Percentiles rank a stretch among this genome's conserved stretches.
Evolutionary conservation across 2,329 filamentous ascomycete genomes (phyloP).

Genomic region (Furcasterigmium sp.): DNA sequence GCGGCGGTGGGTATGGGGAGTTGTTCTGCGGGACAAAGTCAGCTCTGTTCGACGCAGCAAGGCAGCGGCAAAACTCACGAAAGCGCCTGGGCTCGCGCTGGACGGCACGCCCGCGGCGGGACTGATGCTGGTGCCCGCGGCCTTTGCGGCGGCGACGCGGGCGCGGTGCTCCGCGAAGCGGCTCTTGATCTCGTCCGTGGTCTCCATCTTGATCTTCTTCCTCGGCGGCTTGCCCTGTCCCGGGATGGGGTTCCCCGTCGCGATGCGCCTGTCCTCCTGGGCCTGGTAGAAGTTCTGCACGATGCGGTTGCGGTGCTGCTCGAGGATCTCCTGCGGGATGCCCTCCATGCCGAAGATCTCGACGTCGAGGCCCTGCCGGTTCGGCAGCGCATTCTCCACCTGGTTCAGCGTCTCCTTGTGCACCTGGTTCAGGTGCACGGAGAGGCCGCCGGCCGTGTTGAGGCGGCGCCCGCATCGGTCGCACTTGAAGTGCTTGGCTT

Average conservation of each 20-base stretch:
- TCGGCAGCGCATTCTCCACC: conserved; percentile 89
- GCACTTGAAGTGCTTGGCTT: conserved; percentile 99
- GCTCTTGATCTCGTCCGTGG: conserved; percentile 71
- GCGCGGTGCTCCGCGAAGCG: conserved; percentile 73
- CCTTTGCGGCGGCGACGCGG: conserved; percentile 56
- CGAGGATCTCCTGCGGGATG: conserved; percentile 78
- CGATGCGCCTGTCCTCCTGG: conserved; percentile 74
- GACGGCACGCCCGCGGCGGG: conserved; percentile 25
- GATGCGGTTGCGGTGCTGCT: conserved; percentile 82
- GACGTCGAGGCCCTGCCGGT: conserved; percentile 78
- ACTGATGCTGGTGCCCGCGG: conserved; percentile 45
- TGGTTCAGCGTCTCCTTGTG: conserved; percentile 87
- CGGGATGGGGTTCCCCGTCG: conserved; percentile 77
- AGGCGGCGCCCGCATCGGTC: conserved; percentile 81
- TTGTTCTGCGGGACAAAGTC: too few species aligned
- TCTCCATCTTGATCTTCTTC: conserved; percentile 70
- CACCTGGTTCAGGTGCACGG: conserved; percentile 96
- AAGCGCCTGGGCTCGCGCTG: conserved; percentile 46
- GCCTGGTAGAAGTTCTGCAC: conserved; percentile 79
- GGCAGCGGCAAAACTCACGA: conserved; percentile 45
- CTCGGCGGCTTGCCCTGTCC: conserved; percentile 61
- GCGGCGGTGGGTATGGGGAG: conserved; percentile 30
- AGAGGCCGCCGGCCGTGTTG: conserved; percentile 92
- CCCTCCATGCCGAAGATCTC: conserved; percentile 99
- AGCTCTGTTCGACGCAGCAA: too few species aligned